Conservation (phyloP, 192 early-diverging fungal genomes). For the Cladochytrium replicatum region DNA sequence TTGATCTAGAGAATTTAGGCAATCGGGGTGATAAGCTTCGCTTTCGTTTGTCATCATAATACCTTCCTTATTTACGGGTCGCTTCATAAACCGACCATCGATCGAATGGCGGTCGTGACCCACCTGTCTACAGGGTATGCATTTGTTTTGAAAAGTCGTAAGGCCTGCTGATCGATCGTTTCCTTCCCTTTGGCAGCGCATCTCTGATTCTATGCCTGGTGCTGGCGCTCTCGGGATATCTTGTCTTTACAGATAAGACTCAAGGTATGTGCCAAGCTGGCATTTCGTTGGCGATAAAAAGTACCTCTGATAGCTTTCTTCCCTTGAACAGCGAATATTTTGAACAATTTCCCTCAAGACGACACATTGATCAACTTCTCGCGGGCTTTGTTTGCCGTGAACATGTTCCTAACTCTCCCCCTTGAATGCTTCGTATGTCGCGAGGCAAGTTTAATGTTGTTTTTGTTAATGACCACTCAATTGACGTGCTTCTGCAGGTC, state of each 20-base stretch:
- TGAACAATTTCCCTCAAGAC: slow-evolving; percentile 80
- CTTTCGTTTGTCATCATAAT: slow-evolving; percentile 95
- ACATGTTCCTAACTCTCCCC: slow-evolving; percentile 93
- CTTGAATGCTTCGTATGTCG: slow-evolving; percentile 84
- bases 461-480: not conserved
- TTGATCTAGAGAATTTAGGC: too few relatives aligned
- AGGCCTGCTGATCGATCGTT: too few relatives aligned
- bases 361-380: slow-evolving; percentile 75
- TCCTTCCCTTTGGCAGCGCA: too few relatives aligned
- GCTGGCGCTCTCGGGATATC: slow-evolving; percentile 63
- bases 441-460: slow-evolving; percentile 38
- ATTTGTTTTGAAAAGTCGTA: not conserved
- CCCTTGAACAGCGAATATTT: slow-evolving; percentile 56
- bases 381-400: slow-evolving; percentile 75
- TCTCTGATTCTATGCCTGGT: slow-evolving; percentile 62
- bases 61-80: slow-evolving; percentile 86
- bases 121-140: slow-evolving; percentile 59
- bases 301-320: slow-evolving; percentile 1
- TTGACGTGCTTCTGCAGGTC: not conserved
- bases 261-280: slow-evolving; percentile 31
- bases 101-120: slow-evolving; percentile 75
- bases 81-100: slow-evolving; percentile 70
- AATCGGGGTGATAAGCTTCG: slow-evolving; percentile 86
- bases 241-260: slow-evolving; percentile 76
- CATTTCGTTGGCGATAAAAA: slow-evolving; percentile 6